Percentiles rank a stretch among this genome's conserved stretches.
Evolutionary conservation across 2,329 filamentous ascomycete genomes (phyloP).

Genomic region (Pestalotiopsis sp.): DNA sequence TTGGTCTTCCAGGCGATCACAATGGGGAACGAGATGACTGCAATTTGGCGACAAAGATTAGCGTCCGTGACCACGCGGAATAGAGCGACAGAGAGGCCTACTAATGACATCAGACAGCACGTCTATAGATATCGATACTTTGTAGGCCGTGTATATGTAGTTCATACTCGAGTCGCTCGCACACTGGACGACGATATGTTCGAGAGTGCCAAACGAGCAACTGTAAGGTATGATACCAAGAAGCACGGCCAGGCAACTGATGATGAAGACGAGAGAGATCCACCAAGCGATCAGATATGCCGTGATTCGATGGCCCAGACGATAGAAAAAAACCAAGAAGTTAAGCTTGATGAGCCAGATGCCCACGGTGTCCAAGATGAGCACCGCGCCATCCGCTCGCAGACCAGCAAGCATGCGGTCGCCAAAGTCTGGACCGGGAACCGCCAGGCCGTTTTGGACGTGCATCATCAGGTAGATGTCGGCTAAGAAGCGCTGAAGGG

Average conservation of each 20-base stretch:
- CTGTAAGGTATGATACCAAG: constrained; percentile 15
- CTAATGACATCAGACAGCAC: constrained; percentile 18
- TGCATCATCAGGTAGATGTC: constrained; percentile 1
- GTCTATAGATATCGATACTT: constrained; percentile 13
- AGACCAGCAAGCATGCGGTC: not conserved
- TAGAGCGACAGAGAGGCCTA: constrained; percentile 8
- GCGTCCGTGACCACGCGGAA: not conserved
- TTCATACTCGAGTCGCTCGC: not conserved
- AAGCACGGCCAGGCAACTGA: constrained; percentile 10
- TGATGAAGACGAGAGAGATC: constrained; percentile 14
- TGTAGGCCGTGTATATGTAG: constrained; percentile 15
- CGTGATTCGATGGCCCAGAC: constrained; percentile 12
- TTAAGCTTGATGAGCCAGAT: constrained; percentile 19
- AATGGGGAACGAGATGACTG: constrained; percentile 21
- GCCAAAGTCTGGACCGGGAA: not conserved
- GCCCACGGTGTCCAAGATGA: constrained; percentile 10
- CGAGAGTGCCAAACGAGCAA: constrained; percentile 17
- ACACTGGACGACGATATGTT: constrained; percentile 9
- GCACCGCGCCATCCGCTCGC: not conserved
- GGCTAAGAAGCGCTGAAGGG: not conserved
- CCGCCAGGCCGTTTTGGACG: not conserved
- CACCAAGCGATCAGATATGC: constrained; percentile 19
- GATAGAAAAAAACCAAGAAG: constrained; percentile 20
- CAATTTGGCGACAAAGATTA: not conserved
- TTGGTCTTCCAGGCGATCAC: constrained; percentile 19